Evolutionary conservation across 805 yeast species (phyloP).

Genomic region (Pichia insulana): DNA sequence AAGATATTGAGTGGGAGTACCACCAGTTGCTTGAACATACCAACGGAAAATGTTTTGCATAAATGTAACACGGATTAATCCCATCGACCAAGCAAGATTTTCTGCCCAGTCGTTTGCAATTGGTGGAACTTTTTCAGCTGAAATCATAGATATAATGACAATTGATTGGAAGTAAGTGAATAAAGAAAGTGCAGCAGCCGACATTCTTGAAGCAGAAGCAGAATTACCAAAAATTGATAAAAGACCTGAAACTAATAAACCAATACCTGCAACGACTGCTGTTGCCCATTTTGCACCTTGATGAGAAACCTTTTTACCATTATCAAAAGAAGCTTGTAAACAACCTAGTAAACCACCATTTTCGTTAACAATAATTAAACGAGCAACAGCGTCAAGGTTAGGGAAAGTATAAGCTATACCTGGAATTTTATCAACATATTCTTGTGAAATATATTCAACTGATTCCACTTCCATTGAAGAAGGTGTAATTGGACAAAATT

Average conservation of each 20-base stretch:
- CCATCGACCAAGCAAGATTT: constrained; percentile 93
- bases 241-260: constrained; percentile 75
- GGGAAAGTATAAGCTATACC: constrained; percentile 83
- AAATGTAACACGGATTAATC: constrained; percentile 65
- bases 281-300: constrained; percentile 87
- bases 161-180: constrained; percentile 85
- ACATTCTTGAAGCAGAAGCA: constrained; percentile 78
- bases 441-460: constrained; percentile 44
- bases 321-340: constrained; percentile 63
- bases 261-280: constrained; percentile 82
- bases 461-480: constrained; percentile 75
- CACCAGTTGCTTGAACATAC: constrained; percentile 87
- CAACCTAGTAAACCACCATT: constrained; percentile 50
- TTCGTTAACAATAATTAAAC: constrained; percentile 36
- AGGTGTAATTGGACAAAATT: constrained; percentile 83
- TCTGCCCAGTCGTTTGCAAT: constrained; percentile 90
- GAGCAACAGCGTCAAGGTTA: constrained; percentile 73
- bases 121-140: constrained; percentile 82
- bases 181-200: constrained; percentile 78
- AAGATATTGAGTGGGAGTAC: constrained; percentile 63
- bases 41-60: constrained; percentile 83
- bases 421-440: constrained; percentile 54
- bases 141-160: constrained; percentile 75
- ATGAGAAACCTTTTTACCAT: constrained; percentile 76
- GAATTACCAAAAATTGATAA: constrained; percentile 81